Percentiles rank a stretch among this genome's conserved stretches.
Evolutionary conservation across 2,329 filamentous ascomycete species (phyloP).

Genomic region (Tolypocladium cylindrosporum): DNA sequence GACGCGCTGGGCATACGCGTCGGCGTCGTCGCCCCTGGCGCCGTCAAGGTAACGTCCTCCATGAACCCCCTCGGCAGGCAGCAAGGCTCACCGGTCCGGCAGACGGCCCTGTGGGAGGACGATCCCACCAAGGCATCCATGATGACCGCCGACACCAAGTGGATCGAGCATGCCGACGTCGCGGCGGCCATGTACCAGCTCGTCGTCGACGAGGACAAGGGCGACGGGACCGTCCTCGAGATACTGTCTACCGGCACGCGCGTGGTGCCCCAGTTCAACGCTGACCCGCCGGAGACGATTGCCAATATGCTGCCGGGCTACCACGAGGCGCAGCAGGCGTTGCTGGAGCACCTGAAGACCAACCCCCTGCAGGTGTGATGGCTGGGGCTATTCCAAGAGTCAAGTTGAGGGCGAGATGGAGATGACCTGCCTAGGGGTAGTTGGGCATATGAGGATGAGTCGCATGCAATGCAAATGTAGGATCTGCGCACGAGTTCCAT

Average conservation of each 20-base stretch:
- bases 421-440: background rate
- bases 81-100: background rate
- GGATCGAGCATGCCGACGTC: constrained; percentile 9
- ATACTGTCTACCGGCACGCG: constrained; percentile 10
- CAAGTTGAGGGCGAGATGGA: background rate
- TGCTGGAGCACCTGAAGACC: no score
- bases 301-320: constrained; percentile 14
- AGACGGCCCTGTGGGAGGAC: no score
- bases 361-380: no score
- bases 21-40: constrained; percentile 21
- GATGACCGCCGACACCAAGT: no score
- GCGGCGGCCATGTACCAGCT: constrained; percentile 20
- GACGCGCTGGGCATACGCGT: constrained; percentile 21
- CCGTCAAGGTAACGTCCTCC: constrained; percentile 15
- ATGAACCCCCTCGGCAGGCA: no score
- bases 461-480: no score
- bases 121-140: no score
- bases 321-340: background rate
- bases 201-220: constrained; percentile 13
- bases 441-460: background rate
- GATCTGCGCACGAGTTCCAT: background rate
- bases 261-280: constrained; percentile 18
- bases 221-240: constrained; percentile 22
- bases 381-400: background rate
- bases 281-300: constrained; percentile 12